Evolutionary conservation across 805 yeast genomes (phyloP), one percentile per base, ranked within the genome.

Genomic region (Lachancea mirantina): DNA sequence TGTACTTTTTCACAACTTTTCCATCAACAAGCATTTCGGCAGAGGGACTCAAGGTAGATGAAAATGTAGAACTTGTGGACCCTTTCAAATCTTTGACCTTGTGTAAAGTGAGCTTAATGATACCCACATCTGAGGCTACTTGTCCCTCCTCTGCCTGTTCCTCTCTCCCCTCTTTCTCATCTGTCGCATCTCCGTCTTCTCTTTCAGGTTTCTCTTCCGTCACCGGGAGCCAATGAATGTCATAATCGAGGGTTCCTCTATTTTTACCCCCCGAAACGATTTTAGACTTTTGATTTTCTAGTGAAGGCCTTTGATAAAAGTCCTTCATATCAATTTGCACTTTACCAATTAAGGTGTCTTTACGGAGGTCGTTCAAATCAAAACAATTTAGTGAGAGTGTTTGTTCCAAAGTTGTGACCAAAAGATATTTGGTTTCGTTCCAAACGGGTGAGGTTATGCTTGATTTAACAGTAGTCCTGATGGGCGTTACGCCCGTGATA

Each of bases 101-200:
- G 39, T 78, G 76, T 30, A 83, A 56, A 8, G 67, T 66, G 23
- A 82, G 47, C 47, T 78, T 81, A 57, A 80, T 61, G 37, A 83
- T 76, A 64, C 92, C 94, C 32, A 76, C 74, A 46, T 80, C 85
- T n/a, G 77, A 57, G 33, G 75, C 79, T 8, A 73, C 72, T 16
- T 42, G 35, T 4, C 46, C 53, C 15, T 43, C 49, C 13, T 54
- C 59, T 21, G 48, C 53, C 13, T 50, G 46, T 17, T 54, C 59
- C 13, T 52, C 59, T 10, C 15, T 11, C 14, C 39, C 44, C 5
- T 39, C 42, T 11, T 43, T 39, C 15, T 46, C 57, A 10, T 46
- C 56, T 14, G 24, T 28, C 7, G 43, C 49, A 6, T 31, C 40
- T 3, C n/a, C 13, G 24, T 26, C 32, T 15, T 30, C 32, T 19